phyloP scores from a whole-genome alignment of 805 yeast genomes.

The Candida khao-thaluensis region DNA sequence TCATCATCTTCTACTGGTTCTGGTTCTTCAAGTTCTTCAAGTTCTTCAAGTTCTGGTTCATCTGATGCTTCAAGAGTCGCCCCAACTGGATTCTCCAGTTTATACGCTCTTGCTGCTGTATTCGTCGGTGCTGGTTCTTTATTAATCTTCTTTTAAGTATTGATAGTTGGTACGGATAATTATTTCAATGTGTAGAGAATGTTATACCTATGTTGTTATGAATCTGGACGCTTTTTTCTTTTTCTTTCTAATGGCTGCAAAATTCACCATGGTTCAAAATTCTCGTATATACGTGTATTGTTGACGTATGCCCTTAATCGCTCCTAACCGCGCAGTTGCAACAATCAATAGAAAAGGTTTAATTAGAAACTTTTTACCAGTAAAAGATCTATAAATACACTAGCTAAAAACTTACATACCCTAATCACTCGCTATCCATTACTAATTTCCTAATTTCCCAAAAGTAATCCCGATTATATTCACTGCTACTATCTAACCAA shows the following conservation, averaged over 20 bases:
- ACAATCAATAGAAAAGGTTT: too few relatives aligned
- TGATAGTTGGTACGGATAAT: not conserved
- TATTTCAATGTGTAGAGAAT: not conserved
- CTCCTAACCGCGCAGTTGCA: too few relatives aligned
- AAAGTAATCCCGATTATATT: slow-evolving; percentile 25
- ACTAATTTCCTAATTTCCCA: slow-evolving; percentile 48
- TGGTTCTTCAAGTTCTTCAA: slow-evolving; percentile 13
- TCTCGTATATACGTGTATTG: not conserved
- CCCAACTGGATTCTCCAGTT: slow-evolving; percentile 11
- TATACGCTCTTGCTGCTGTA: slow-evolving; percentile 15
- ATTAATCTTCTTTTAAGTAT: slow-evolving; percentile 11
- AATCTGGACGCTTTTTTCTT: too few relatives aligned
- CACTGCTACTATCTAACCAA: slow-evolving; percentile 37
- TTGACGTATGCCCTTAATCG: too few relatives aligned
- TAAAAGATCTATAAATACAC: not conserved
- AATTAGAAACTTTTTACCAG: too few relatives aligned
- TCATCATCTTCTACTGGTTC: slow-evolving; percentile 25
- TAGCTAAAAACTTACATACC: not conserved
- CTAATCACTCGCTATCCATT: slow-evolving; percentile 25
- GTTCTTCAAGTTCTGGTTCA: slow-evolving; percentile 21
- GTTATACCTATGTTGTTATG: too few relatives aligned
- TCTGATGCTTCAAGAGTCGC: slow-evolving; percentile 12
- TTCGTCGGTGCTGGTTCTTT: slow-evolving; percentile 15
- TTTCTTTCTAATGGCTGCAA: slow-evolving; percentile 7
- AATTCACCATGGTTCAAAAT: not conserved